A percentile compares a stretch with the other conserved stretches of the same genome.
These are phyloP conservation scores for Elaeis guineensis DNA, from an alignment of 176 grass and related monocot genomes.

Conservation along the genomic window DNA sequence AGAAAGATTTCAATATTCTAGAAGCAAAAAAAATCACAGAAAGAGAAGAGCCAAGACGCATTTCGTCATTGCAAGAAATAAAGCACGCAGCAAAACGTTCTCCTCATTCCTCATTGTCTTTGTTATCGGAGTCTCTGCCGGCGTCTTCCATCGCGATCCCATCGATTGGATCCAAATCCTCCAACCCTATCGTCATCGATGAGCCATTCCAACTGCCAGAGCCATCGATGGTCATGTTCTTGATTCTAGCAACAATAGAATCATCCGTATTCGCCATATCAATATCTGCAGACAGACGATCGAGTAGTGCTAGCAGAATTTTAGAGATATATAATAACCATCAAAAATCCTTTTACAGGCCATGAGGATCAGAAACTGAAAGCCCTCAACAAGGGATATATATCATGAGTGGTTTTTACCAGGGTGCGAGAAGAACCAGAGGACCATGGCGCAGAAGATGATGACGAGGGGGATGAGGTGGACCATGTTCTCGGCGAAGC, in stretches of 20 bases:
- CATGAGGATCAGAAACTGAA: too few relatives aligned
- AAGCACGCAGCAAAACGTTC: too few relatives aligned
- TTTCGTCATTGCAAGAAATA: too few relatives aligned
- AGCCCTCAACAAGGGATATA: neutral
- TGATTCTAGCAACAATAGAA: neutral
- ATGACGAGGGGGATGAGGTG: conserved; percentile 59
- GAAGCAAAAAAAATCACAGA: too few relatives aligned
- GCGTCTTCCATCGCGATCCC: neutral
- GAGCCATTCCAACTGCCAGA: conserved; percentile 16
- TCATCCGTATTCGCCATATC: conserved; percentile 5
- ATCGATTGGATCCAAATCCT: conserved; percentile 15
- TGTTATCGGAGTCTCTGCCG: too few relatives aligned
- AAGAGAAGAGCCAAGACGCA: too few relatives aligned
- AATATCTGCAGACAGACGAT: conserved; percentile 4
- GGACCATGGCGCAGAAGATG: conserved; percentile 55
- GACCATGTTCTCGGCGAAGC: conserved; percentile 48
- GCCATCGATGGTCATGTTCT: conserved; percentile 11
- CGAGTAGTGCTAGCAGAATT: too few relatives aligned
- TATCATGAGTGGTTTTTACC: neutral
- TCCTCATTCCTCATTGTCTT: too few relatives aligned
- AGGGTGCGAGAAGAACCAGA: conserved; percentile 57
- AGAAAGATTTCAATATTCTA: too few relatives aligned
- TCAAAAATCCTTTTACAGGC: too few relatives aligned
- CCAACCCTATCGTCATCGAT: neutral
- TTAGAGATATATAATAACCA: too few relatives aligned